Base-by-base conservation (phyloP, 257 asterid genomes). In the Verbascum thapsus region DNA sequence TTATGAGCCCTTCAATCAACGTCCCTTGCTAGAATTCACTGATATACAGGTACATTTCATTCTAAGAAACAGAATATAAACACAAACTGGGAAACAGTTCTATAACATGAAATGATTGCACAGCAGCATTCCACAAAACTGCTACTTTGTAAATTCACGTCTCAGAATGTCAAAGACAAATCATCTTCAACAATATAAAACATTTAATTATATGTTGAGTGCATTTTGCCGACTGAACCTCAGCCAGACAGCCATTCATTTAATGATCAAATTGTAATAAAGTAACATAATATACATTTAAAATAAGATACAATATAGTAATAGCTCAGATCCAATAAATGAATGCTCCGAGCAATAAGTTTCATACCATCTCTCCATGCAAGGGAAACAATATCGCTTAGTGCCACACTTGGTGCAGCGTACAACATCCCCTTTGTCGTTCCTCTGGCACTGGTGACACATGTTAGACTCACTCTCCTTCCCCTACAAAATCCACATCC, bases 401-500 rank as follows among this genome's bases (percentile, higher is more conserved):
- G 73, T 43, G 0, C 4, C 8, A 69, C 98, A 91, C n/a, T 48
- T 63, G 67, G 79, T 77, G 75, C 98, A 91, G 12, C 82, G 78
- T 66, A 88, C 89, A 49, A 88, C 96, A 66, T 75, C 63, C 72
- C 95, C 96, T 71, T 88, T 91, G 63, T 85, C 95, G 48, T 83
- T 88, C 79, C 92, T 83, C 82, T 82, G 81, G 80, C 96, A 91
- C 78, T 91, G 98, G 73, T 91, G 98, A 51, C 98, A 91, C 78
- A 71, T 82, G 69, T 61, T 84, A 22, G 82, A 75, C 39, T 48
- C 71, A 43, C 52, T 18, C 60, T 41, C 67, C 53, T 58, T 74
- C 69, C 78, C 86, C 96, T 91, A 65, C 20, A 42, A 80, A 56
- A 66, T 30, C 62, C 55, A 44, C 39, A 38, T 71, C 54, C 37